Evolutionary conservation across 1,284 basidiomycete genomes (phyloP), one percentile per base, ranked within the genome.

Genomic region (Rhizoctonia solani): DNA sequence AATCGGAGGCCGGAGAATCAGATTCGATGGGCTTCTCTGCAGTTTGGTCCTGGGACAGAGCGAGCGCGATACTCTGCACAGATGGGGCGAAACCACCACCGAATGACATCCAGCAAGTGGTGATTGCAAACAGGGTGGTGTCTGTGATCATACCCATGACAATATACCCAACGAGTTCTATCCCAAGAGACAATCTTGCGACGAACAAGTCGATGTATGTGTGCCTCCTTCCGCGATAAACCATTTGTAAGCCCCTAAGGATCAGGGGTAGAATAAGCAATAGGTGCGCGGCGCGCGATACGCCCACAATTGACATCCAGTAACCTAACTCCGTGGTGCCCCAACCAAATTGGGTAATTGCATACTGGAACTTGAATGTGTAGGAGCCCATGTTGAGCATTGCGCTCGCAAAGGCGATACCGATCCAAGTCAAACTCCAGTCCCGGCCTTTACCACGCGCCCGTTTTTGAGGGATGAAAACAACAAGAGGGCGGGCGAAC

Each of bases 311-410:
- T 61, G 85, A 89, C 56, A 93, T 76, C 79, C 83, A 93, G 71
- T 93, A 93, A 6, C 90, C 92, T 13, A 90, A 76, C 88, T 93
- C 42, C 30, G 34, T 66, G 16, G 89, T 81, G n/a, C 78, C 82
- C 92, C 92, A 95, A 0, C 82, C 81, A 73, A 88, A 94, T 1
- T 77, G 80, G 5, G 81, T 81, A 8, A 85, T 80, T 4, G 86
- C 81, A 75, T 88, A 95, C 74, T 92, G 90, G 58, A 89, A 82
- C 73, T 87, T 87, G 72, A 84, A 85, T 5, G 79, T 74, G 65
- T 83, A 78, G 0, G 87, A 81, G 5, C 87, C 88, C 90, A 39
- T 37, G n/a, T 54, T 46, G 32, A 41, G 44, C 41, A 27, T 23
- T n/a, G 76, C 58, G 39, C 82, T 71, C 70, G 89, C 91, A 74